Evolutionary conservation across 2,329 filamentous ascomycete species (phyloP).

Genomic region (Diplodia mutila): DNA sequence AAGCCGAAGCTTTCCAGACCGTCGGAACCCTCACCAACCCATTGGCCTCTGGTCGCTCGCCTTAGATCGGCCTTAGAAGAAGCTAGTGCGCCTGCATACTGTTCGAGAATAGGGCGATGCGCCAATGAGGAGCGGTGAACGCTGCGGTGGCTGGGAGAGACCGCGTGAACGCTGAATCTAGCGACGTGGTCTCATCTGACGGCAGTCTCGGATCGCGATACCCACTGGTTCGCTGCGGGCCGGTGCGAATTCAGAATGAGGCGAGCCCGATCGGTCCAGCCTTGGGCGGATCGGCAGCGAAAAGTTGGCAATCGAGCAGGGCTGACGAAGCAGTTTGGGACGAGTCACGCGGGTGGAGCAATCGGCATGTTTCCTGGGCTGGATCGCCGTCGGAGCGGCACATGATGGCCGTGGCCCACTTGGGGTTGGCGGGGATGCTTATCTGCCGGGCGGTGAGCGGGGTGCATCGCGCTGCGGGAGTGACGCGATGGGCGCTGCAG

Average conservation of each 20-base stretch:
- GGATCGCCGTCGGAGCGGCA: slow-evolving; percentile 7
- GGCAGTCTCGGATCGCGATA: not conserved
- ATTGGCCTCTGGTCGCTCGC: not conserved
- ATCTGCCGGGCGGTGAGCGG: slow-evolving; percentile 20
- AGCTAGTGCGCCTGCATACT: not conserved
- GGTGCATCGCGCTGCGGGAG: not conserved
- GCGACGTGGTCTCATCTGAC: not conserved
- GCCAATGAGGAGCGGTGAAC: slow-evolving; percentile 5
- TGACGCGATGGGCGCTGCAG: slow-evolving; percentile 7
- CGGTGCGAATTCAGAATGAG: slow-evolving; percentile 12
- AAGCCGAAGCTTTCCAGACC: not conserved
- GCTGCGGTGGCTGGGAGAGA: not conserved
- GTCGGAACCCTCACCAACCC: not conserved
- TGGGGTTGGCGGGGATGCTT: slow-evolving; percentile 15
- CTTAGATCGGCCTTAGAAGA: not conserved
- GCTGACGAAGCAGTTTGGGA: not conserved
- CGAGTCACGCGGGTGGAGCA: slow-evolving; percentile 19
- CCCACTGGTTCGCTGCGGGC: slow-evolving; percentile 19
- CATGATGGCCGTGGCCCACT: slow-evolving; percentile 11
- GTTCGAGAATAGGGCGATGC: not conserved
- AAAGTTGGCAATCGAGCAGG: not conserved
- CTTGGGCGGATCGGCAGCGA: not conserved
- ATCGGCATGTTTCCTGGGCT: slow-evolving; percentile 5
- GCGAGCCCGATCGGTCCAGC: not conserved
- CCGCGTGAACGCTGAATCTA: not conserved